These are phyloP conservation scores for Fusarium annulatum DNA, from an alignment of 2,329 filamentous ascomycete genomes.

Conservation along the genomic window DNA sequence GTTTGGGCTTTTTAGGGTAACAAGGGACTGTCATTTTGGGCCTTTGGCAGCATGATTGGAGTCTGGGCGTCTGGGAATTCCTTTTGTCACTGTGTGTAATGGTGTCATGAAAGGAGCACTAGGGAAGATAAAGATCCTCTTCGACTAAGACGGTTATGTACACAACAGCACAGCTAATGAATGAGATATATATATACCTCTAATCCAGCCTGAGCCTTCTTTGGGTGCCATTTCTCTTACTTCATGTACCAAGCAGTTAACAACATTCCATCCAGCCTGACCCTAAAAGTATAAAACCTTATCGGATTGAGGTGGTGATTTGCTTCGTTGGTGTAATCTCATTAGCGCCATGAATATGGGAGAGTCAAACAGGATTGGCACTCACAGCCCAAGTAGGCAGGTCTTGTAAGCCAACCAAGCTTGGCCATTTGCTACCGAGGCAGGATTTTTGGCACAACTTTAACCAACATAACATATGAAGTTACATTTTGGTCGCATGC, in stretches of 20 bases:
- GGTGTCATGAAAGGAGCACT: slow-evolving; percentile 6
- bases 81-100: slow-evolving; percentile 9
- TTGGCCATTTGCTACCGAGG: slow-evolving; percentile 8
- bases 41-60: slow-evolving; percentile 26
- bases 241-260: neutral
- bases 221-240: neutral
- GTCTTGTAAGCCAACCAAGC: neutral
- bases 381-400: neutral
- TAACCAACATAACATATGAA: neutral
- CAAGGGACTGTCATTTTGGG: slow-evolving; percentile 16
- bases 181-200: slow-evolving; percentile 17
- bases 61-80: slow-evolving; percentile 33
- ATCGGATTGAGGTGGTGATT: neutral
- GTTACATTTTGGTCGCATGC: neutral
- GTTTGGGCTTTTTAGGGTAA: slow-evolving; percentile 7
- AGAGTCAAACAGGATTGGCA: neutral
- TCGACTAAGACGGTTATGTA: slow-evolving; percentile 12
- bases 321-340: neutral
- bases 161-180: slow-evolving; percentile 22
- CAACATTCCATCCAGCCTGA: neutral
- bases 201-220: neutral
- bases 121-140: neutral
- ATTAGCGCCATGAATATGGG: neutral
- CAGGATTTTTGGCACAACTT: neutral
- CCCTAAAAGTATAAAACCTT: neutral